These are phyloP conservation scores for Psophocarpus tetragonolobus DNA, from an alignment of 306 rosid species.

Conservation along the genomic window DNA sequence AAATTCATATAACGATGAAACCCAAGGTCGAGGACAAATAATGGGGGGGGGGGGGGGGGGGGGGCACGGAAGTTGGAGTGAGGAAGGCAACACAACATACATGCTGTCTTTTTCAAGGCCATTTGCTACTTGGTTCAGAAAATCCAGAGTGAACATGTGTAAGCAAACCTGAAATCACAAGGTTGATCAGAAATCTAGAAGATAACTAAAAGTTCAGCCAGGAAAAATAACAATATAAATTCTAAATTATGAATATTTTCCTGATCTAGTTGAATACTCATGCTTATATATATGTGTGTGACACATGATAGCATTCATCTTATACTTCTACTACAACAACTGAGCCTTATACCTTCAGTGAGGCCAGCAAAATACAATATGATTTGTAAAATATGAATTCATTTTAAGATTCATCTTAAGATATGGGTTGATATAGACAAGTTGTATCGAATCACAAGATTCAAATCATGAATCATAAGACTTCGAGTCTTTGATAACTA, in stretches of 20 bases:
- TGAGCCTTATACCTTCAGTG: not conserved
- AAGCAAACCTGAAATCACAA: conserved; percentile 81
- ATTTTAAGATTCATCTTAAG: too few species aligned
- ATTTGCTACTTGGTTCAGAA: conserved; percentile 95
- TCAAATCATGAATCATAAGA: too few species aligned
- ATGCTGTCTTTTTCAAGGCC: conserved; percentile 98
- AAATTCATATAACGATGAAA: conserved; percentile 22
- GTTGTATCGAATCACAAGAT: too few species aligned
- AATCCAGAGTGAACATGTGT: conserved; percentile 96
- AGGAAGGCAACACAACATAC: conserved; percentile 50
- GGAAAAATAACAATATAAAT: conserved; percentile 8
- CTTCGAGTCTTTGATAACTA: too few species aligned
- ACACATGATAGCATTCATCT: conserved; percentile 4
- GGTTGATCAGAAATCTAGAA: conserved; percentile 30
- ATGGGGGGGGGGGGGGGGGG: conserved; percentile 6
- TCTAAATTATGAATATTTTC: not conserved
- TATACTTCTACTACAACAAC: not conserved
- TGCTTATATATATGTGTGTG: conserved; percentile 1
- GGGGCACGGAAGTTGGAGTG: conserved; percentile 5
- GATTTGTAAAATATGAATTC: too few species aligned
- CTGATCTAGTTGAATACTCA: not conserved
- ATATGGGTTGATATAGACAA: too few species aligned
- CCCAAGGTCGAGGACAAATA: conserved; percentile 9
- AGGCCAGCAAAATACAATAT: not conserved
- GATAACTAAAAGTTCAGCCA: conserved; percentile 2